Percentiles rank a stretch among this genome's conserved stretches.
phyloP scores from a whole-genome alignment of 2,329 filamentous ascomycete genomes.

The Chaetomium sp. region DNA sequence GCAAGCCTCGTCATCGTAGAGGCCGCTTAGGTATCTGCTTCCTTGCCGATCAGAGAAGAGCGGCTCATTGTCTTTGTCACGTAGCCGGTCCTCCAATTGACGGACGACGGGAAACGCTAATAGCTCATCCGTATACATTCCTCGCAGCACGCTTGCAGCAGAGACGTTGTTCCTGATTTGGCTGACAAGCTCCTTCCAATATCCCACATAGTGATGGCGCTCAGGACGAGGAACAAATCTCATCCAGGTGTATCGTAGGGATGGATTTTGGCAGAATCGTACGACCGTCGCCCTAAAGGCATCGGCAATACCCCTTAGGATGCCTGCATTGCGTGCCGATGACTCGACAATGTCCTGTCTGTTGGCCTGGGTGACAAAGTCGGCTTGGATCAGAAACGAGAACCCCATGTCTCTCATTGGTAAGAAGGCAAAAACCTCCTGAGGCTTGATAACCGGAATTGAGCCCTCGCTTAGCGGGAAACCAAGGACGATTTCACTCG shows the following conservation, averaged over 20 bases:
- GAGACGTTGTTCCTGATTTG: no score
- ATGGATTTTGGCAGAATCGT: not conserved
- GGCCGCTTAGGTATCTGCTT: no score
- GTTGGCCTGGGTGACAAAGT: not conserved
- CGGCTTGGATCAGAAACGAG: not conserved
- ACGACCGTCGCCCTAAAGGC: not conserved
- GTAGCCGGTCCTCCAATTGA: no score
- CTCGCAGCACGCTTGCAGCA: no score
- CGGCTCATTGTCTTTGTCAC: no score
- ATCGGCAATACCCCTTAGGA: not conserved
- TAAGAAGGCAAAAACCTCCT: not conserved
- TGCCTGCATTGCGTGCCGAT: not conserved
- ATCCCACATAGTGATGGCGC: not conserved
- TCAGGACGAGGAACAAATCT: not conserved
- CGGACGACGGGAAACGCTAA: no score
- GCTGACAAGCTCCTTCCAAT: not conserved
- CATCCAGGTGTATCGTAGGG: not conserved
- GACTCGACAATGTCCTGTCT: not conserved
- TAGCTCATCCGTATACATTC: no score
- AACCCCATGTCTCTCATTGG: not conserved
- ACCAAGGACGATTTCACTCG: not conserved
- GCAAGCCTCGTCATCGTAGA: no score
- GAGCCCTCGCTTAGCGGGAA: not conserved
- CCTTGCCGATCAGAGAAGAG: no score
- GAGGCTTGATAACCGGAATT: not conserved